Conservation (phyloP, 1,284 basidiomycete genomes). For the Coniophora puteana region DNA sequence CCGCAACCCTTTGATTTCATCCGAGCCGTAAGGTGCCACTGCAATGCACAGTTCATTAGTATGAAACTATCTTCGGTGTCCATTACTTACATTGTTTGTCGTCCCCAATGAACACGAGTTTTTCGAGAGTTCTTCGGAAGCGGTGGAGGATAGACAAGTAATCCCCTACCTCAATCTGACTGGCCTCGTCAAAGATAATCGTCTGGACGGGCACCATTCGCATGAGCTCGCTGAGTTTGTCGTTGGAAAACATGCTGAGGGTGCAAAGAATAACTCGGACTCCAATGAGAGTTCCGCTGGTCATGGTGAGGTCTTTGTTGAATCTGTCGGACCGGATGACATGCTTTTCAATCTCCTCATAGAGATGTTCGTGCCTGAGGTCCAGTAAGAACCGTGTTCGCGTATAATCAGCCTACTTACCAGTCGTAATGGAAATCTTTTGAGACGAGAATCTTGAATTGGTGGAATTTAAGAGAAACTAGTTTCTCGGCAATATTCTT, state of each 20-base stretch:
- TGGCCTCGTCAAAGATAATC: conserved; percentile 45
- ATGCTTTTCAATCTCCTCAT: conserved; percentile 31
- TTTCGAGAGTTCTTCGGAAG: conserved; percentile 23
- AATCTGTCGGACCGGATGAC: conserved; percentile 34
- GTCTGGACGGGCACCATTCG: conserved; percentile 27
- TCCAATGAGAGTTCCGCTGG: conserved; percentile 14
- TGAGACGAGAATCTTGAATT: conserved; percentile 46
- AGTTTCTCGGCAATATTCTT: conserved; percentile 58
- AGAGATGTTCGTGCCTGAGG: conserved; percentile 52
- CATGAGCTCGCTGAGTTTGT: conserved; percentile 27
- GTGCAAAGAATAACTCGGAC: conserved; percentile 47
- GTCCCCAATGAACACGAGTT: conserved; percentile 40
- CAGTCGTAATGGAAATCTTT: conserved; percentile 42
- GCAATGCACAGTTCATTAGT: conserved; percentile 3
- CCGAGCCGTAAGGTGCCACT: conserved; percentile 60
- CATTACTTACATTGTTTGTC: conserved; percentile 39
- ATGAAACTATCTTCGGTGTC: background rate
- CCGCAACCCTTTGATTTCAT: conserved; percentile 44
- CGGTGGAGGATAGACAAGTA: conserved; percentile 36
- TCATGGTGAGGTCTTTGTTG: conserved; percentile 6
- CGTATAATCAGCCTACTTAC: conserved; percentile 27
- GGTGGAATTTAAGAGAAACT: conserved; percentile 27
- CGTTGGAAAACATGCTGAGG: conserved; percentile 63
- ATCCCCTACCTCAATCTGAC: conserved; percentile 41
- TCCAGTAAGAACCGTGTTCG: conserved; percentile 3